These are phyloP conservation scores for Trypanosoma lewisi DNA, from an alignment of 208 protist genomes.

Conservation along the genomic window DNA sequence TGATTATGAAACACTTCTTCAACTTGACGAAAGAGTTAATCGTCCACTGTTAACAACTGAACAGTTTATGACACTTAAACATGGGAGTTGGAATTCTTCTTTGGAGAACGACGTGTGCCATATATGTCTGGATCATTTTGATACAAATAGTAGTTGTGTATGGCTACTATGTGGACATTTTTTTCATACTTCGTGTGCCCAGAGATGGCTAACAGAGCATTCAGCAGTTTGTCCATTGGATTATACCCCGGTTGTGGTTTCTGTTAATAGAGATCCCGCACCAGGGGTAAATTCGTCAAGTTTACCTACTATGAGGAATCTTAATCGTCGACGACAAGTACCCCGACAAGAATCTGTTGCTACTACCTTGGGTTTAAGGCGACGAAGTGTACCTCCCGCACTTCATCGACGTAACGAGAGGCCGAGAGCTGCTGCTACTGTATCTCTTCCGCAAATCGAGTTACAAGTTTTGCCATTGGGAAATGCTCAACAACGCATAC, in stretches of 20 bases:
- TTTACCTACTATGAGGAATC: background rate
- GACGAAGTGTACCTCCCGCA: background rate
- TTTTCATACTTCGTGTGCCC: constrained; percentile 62
- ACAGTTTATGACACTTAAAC: constrained; percentile 30
- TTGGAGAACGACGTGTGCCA: constrained; percentile 36
- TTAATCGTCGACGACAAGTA: background rate
- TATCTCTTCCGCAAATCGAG: constrained; percentile 17
- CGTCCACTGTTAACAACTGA: constrained; percentile 25
- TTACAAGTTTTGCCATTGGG: constrained; percentile 22
- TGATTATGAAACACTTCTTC: constrained; percentile 71
- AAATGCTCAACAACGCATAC: background rate
- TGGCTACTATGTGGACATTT: constrained; percentile 68
- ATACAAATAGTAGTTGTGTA: constrained; percentile 33
- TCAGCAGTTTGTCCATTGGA: constrained; percentile 70
- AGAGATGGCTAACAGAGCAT: constrained; percentile 65
- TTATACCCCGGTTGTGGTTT: constrained; percentile 25
- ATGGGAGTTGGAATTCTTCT: constrained; percentile 24
- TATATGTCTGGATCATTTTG: constrained; percentile 62
- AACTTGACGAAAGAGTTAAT: constrained; percentile 40
- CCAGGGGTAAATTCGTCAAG: background rate
- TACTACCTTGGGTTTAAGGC: background rate
- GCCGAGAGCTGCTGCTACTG: constrained; percentile 1
- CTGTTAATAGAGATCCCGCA: background rate
- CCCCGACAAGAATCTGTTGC: background rate
- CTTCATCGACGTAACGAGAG: constrained; percentile 9